phyloP scores from a whole-genome alignment of 441 rosid species.

The Jatropha multifida region DNA sequence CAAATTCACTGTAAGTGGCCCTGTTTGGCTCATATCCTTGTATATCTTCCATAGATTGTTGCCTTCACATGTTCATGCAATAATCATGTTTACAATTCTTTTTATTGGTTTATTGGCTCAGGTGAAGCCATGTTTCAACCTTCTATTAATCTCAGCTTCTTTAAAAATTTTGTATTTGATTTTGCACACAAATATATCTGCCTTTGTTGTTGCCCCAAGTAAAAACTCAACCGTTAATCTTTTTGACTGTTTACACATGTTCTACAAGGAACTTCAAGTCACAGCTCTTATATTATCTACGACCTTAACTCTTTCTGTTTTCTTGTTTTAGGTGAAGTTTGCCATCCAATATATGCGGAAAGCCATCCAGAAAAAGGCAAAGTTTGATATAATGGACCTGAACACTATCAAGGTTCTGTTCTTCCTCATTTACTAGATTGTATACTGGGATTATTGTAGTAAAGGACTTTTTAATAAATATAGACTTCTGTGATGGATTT shows the following conservation, averaged over 20 bases:
- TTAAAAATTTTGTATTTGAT: neutral
- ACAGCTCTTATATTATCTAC: conserved; percentile 14
- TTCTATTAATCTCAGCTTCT: neutral
- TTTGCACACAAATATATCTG: neutral
- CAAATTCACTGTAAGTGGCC: conserved; percentile 84
- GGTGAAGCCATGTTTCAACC: neutral
- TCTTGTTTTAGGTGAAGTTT: conserved; percentile 73
- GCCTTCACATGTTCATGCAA: neutral
- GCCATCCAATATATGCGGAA: conserved; percentile 93
- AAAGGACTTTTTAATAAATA: neutral
- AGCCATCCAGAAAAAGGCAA: conserved; percentile 85
- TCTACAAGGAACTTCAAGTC: neutral
- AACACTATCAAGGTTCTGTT: conserved; percentile 80
- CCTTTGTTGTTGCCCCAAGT: conserved; percentile 4
- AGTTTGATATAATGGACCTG: conserved; percentile 81
- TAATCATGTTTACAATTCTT: neutral
- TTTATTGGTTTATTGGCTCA: neutral
- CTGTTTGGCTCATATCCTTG: neutral
- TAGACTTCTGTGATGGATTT: neutral
- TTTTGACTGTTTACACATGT: neutral
- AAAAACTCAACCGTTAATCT: neutral
- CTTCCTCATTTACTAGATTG: conserved; percentile 11
- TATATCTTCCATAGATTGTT: neutral
- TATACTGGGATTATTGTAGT: neutral
- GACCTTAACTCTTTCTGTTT: conserved; percentile 20